Evolutionary conservation across 1,139 yeast genomes (phyloP), one percentile per base, ranked within the genome.

Genomic region (Yamadazyma aaseri): DNA sequence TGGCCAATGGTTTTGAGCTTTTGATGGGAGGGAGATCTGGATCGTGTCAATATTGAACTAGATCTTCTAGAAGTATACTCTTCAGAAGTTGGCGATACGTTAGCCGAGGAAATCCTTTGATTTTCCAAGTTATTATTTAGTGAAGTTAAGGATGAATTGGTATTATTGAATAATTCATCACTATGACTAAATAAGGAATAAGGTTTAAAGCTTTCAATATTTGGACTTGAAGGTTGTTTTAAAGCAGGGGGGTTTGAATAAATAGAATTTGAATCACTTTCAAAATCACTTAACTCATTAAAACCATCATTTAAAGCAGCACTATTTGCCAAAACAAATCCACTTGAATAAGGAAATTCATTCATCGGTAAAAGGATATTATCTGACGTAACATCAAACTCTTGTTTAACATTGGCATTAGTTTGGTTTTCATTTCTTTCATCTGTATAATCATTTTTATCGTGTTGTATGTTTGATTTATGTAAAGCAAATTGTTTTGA

Each of bases 401-500:
- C 43, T 17, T 26, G 34, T 17, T 36, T 36, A 11, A 22, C 29
- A 10, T 17, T 21, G 13, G 16, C 12, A 9, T 12, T 13, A 5
- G 14, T 26, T 13, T 20, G 17, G 7, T 20, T 5, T 5, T n/a
- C 10, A 15, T 26, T 6, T 12, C 7, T 18, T 9, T 21, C 12
- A 11, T 23, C 30, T 10, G 8, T 16, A 11, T 21, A 14, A 12
- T 29, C 32, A 3, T 25, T 17, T 6, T 9, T 8, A 13, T 23
- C 16, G 28, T 23, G 24, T 23, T 28, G 23, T 14, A 20, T 6
- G 16, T 14, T 8, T 5, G 29, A 17, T 12, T 26, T 29, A 45
- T 65, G 70, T 10, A 55, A 53, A 6, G 70, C 69, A 52, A 66
- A 66, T 26, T 56, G 43, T 32, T 47, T 50, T 9, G 62, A 47